Evolutionary conservation across 805 yeast species (phyloP).

Genomic region (Saccharomycopsis sp.): DNA sequence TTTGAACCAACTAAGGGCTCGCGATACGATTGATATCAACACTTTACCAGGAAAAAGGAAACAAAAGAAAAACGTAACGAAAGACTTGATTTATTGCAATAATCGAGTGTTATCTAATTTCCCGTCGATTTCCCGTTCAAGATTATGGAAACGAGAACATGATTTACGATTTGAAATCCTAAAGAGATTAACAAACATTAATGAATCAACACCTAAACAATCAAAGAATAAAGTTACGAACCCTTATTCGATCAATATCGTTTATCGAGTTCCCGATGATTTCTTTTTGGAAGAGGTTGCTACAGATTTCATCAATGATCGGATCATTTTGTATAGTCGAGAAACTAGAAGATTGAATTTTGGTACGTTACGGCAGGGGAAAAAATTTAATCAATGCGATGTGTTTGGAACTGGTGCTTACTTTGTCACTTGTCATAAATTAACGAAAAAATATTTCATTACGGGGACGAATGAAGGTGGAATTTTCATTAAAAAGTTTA

Average conservation of each 20-base stretch:
- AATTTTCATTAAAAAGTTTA: slow-evolving; percentile 6
- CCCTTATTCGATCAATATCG: slow-evolving; percentile 13
- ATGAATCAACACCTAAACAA: slow-evolving; percentile 5
- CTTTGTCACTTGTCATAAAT: not conserved
- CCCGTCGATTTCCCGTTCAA: slow-evolving; percentile 13
- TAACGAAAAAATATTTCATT: slow-evolving; percentile 9
- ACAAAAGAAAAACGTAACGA: not conserved
- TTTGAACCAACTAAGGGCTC: slow-evolving; percentile 2
- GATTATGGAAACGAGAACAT: slow-evolving; percentile 17
- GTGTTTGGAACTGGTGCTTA: not conserved
- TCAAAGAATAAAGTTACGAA: not conserved
- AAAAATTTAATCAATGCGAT: slow-evolving; percentile 5
- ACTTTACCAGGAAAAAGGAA: slow-evolving; percentile 14
- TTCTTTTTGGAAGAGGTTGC: slow-evolving; percentile 10
- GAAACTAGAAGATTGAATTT: slow-evolving; percentile 9
- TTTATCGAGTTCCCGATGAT: slow-evolving; percentile 11
- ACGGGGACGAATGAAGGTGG: slow-evolving; percentile 13
- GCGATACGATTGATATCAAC: slow-evolving; percentile 4
- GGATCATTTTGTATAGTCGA: slow-evolving; percentile 10
- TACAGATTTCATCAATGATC: slow-evolving; percentile 16
- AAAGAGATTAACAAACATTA: slow-evolving; percentile 9
- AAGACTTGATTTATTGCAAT: slow-evolving; percentile 1
- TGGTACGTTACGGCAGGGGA: slow-evolving; percentile 17
- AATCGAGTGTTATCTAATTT: slow-evolving; percentile 6
- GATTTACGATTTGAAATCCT: slow-evolving; percentile 9